phyloP scores from a whole-genome alignment of 768 basidiomycete genomes.

The Tricholoma terreum region DNA sequence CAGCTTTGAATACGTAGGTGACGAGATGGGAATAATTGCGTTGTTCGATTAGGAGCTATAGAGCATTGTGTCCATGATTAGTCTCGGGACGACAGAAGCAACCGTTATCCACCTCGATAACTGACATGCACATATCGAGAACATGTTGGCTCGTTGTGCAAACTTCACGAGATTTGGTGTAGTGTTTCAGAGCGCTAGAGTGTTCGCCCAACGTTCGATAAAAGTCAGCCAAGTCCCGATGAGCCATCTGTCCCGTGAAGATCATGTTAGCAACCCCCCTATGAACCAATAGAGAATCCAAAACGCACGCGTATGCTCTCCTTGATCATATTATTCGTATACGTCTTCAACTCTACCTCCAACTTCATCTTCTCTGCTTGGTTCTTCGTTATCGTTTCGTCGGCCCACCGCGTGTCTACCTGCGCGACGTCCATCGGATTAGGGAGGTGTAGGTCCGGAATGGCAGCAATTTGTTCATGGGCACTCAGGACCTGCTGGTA shows the following conservation, averaged over 20 bases:
- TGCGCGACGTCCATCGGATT: conserved; percentile 44
- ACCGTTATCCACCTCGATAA: conserved; percentile 87
- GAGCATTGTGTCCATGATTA: not conserved
- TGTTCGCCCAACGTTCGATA: conserved; percentile 74
- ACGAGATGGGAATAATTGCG: conserved; percentile 81
- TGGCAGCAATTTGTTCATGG: conserved; percentile 46
- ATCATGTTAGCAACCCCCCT: too few relatives aligned
- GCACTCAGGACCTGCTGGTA: conserved; percentile 48
- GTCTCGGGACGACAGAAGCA: too few relatives aligned
- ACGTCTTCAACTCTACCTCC: too few relatives aligned
- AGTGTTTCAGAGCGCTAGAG: too few relatives aligned
- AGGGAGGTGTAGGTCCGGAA: conserved; percentile 34
- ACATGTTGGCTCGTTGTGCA: conserved; percentile 89
- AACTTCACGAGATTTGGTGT: too few relatives aligned
- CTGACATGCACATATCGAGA: conserved; percentile 88
- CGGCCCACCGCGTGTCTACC: conserved; percentile 71
- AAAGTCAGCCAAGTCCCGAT: conserved; percentile 84
- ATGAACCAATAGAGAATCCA: not conserved
- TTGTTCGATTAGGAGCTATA: conserved; percentile 80
- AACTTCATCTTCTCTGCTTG: too few relatives aligned
- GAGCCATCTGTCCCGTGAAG: conserved; percentile 65
- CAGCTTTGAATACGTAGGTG: too few relatives aligned
- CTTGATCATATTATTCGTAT: too few relatives aligned
- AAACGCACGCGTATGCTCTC: conserved; percentile 83
- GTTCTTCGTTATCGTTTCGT: conserved; percentile 59